These are phyloP conservation scores for Lithospermum erythrorhizon DNA, from an alignment of 257 asterid genomes.

Conservation along the genomic window DNA sequence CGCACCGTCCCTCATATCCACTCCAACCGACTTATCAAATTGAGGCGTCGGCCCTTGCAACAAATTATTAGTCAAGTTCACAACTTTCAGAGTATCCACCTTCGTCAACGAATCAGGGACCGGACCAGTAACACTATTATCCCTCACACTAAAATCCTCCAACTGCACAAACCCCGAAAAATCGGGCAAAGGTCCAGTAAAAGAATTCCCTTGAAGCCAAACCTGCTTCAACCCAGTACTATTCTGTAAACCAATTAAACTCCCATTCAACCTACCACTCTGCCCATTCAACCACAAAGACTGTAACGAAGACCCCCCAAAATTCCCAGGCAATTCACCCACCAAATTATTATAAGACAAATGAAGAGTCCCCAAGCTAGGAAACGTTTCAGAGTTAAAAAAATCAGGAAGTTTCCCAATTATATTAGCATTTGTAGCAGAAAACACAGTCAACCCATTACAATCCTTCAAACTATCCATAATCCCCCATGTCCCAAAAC, in stretches of 20 bases:
- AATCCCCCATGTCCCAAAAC: constrained; percentile 43
- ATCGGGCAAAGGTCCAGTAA: constrained; percentile 60
- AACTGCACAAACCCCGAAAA: constrained; percentile 30
- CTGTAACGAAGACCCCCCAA: constrained; percentile 41
- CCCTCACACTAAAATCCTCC: constrained; percentile 45
- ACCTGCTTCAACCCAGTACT: constrained; percentile 40
- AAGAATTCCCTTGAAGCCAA: constrained; percentile 56
- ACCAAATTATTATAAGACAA: constrained; percentile 45
- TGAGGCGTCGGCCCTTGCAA: constrained; percentile 64
- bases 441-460: constrained; percentile 29
- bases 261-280: constrained; percentile 39
- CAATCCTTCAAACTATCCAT: constrained; percentile 41
- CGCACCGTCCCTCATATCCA: constrained; percentile 18
- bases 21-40: constrained; percentile 24
- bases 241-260: constrained; percentile 35
- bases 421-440: constrained; percentile 46
- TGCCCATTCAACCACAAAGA: constrained; percentile 61
- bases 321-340: constrained; percentile 54
- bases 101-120: constrained; percentile 48
- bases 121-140: constrained; percentile 53
- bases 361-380: constrained; percentile 29
- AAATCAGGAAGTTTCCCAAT: constrained; percentile 52
- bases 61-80: constrained; percentile 58
- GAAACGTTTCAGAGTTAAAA: constrained; percentile 30
- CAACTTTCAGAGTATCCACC: constrained; percentile 27